phyloP scores from a whole-genome alignment of 306 rosid genomes.

The Casuarina glauca region DNA sequence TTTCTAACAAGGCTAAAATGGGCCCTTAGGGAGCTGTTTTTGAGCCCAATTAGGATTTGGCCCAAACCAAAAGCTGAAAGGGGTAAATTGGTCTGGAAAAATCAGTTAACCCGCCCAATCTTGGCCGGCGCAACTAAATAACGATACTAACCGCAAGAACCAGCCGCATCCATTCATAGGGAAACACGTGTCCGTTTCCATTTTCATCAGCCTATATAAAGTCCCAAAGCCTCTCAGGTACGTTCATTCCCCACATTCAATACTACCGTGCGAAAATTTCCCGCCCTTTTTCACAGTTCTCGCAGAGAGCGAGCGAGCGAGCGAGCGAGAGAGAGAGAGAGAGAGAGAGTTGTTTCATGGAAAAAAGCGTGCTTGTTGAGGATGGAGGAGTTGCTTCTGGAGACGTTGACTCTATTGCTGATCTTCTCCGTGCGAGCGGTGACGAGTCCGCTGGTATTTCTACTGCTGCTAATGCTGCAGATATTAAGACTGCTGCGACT shows the following conservation, averaged over 20 bases:
- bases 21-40: no score
- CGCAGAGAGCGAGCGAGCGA: background rate
- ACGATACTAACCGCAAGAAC: background rate
- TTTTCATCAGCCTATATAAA: background rate
- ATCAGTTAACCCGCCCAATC: background rate
- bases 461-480: no score
- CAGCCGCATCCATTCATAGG: background rate
- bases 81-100: background rate
- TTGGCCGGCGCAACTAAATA: background rate
- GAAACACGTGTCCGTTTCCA: background rate
- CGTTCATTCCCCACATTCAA: background rate
- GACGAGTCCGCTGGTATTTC: no score
- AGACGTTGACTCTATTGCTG: no score
- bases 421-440: no score
- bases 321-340: background rate
- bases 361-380: no score
- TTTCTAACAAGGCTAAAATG: no score
- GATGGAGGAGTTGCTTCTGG: no score
- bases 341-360: no score
- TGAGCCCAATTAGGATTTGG: no score
- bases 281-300: background rate
- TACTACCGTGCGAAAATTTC: background rate
- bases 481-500: background rate
- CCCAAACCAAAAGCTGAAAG: background rate
- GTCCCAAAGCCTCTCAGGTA: background rate